These are phyloP conservation scores for Solanum sparsipilum DNA, from an alignment of 257 asterid genomes.

Conservation along the genomic window DNA sequence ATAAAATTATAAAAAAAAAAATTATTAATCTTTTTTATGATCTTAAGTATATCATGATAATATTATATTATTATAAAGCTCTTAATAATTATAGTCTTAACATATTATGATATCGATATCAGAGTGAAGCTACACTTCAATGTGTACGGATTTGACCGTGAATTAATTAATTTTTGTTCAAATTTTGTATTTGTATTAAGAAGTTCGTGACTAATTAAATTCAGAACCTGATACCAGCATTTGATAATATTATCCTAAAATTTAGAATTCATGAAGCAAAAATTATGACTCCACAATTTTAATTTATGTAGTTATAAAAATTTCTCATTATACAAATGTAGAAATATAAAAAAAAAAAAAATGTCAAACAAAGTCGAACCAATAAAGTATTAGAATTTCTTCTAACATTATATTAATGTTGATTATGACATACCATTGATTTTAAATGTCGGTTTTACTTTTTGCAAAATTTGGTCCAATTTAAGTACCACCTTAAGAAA, in stretches of 20 bases:
- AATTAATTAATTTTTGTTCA: neutral
- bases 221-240: fast-evolving
- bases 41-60: neutral
- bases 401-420: neutral
- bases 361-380: neutral
- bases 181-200: neutral
- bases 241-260: neutral
- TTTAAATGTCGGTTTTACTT: neutral
- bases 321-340: too few species aligned
- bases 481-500: neutral
- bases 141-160: neutral
- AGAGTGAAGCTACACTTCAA: neutral
- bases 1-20: neutral
- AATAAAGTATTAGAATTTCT: neutral
- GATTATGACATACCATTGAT: neutral
- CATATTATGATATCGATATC: neutral
- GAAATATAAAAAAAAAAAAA: neutral
- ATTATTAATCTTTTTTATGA: too few species aligned
- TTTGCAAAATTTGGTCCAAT: neutral
- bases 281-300: neutral
- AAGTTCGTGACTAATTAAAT: neutral
- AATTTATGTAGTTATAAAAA: neutral
- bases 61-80: neutral
- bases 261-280: too few species aligned
- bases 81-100: neutral